Base-by-base conservation (phyloP, 768 basidiomycete species). In the Piloderma croceum region DNA sequence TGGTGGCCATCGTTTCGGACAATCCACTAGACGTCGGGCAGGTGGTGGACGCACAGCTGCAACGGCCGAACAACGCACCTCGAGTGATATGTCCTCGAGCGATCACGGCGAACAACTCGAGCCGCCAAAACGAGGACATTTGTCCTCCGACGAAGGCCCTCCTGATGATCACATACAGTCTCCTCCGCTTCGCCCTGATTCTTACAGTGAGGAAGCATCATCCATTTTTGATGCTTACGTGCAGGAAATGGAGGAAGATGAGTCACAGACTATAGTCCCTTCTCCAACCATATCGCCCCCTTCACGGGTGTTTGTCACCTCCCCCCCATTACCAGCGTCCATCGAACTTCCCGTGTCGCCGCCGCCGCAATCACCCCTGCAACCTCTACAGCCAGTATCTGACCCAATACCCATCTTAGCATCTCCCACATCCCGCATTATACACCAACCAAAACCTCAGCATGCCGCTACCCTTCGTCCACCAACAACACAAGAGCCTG, bases 151-250 rank as follows among this genome's bases (percentile, higher is more conserved):
- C 38, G 48, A 63, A 61, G 52, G 69, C 67, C 13, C 59, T 68
- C 60, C 68, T 11, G 64, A 69, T 35, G 65, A 61, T 17, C 76
- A 76, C 12, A 73, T 75, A 31, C 75, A 76, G 24, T 62, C 68
- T 12, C 52, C 56, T 23, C 60, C 48, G 34, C 52, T 48, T 36
- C 59, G 83, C 37, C 84, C 85, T 2, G 80, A 88, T 32, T 83
- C 85, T 2, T 90, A 81, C 52, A 83, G 80, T 43, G 88, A 90
- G 45, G 90, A 92, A 48, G 62, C 79, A 3, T 75, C 74, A 25
- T 15, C 15, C 15, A 92, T 94, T 46, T 90, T 84, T 54, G 91
- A 93, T 50, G 76, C 89, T 9, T 94, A 97, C 54, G 77, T 66
- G 17, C 59, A 68, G 31, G 72, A 73, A 31, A 73, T 70, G 25